phyloP scores from a whole-genome alignment of 768 basidiomycete species.

The Tubosaeta brunneosetosa region DNA sequence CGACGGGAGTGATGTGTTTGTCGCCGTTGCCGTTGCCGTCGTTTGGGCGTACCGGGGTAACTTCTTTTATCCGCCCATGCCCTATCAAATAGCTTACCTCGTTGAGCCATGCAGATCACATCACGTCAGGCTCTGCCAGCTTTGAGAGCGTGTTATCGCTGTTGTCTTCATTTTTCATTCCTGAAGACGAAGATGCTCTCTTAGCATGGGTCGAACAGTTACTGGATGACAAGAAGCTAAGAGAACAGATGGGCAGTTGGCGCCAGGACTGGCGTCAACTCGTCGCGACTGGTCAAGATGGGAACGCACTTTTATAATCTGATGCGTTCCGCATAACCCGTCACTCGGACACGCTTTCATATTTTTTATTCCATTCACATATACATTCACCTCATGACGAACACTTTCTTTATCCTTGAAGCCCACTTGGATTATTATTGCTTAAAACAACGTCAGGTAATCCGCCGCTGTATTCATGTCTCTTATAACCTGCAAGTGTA shows the following conservation, averaged over 20 bases:
- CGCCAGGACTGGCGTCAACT: constrained; percentile 73
- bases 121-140: constrained; percentile 69
- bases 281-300: constrained; percentile 60
- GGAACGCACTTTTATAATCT: constrained; percentile 51
- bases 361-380: constrained; percentile 23
- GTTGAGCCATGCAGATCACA: constrained; percentile 54
- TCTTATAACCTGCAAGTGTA: constrained; percentile 12
- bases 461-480: constrained; percentile 21
- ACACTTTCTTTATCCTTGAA: constrained; percentile 17
- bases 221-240: constrained; percentile 59
- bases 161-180: constrained; percentile 91
- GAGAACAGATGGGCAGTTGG: constrained; percentile 70
- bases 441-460: constrained; percentile 22
- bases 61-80: constrained; percentile 18
- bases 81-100: constrained; percentile 1
- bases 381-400: constrained; percentile 15
- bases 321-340: neutral
- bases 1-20: constrained; percentile 86
- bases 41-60: constrained; percentile 87
- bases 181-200: constrained; percentile 81
- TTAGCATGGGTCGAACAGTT: constrained; percentile 74
- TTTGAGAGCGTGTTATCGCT: constrained; percentile 92
- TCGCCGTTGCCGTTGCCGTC: constrained; percentile 81
- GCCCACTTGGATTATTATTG: constrained; percentile 17
- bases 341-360: neutral